A percentile compares a stretch with the other conserved stretches of the same genome.
Conservation (phyloP, 192 early-diverging fungal species). For the Coemansia sp. region DNA sequence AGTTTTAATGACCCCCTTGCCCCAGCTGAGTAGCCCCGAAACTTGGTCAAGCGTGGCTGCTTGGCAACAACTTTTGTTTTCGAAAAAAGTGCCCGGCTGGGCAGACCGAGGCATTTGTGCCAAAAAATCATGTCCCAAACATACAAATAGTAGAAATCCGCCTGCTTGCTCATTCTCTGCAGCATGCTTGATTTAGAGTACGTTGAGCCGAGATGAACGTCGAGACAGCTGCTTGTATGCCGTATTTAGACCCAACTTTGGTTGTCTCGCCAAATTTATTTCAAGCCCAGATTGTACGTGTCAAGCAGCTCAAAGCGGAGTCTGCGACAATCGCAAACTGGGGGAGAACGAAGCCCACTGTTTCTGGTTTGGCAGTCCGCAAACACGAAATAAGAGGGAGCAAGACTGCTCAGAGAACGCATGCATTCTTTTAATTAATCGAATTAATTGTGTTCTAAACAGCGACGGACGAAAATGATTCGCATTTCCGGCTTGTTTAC, state of each 20-base stretch:
- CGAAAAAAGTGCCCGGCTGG: neutral
- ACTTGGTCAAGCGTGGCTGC: neutral
- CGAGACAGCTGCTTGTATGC: neutral
- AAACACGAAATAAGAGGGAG: neutral
- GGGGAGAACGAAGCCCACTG: neutral
- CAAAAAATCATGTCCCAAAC: too few species aligned
- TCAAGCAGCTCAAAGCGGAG: neutral
- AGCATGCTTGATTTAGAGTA: neutral
- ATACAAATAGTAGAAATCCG: too few species aligned
- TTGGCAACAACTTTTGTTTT: neutral
- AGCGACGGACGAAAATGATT: neutral
- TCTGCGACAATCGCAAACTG: neutral
- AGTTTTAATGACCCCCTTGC: neutral
- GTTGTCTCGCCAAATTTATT: constrained; percentile 1
- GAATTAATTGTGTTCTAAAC: neutral
- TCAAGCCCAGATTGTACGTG: neutral
- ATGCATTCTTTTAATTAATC: neutral
- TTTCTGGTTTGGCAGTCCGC: neutral
- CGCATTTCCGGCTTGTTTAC: constrained; percentile 4
- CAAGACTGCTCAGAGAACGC: too few species aligned
- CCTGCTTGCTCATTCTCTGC: neutral
- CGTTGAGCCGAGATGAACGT: neutral
- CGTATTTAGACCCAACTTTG: neutral
- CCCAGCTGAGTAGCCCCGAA: neutral
- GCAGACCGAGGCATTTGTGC: neutral